Evolutionary conservation across 202 grass and related monocot genomes (phyloP).

Genomic region (Panicum hallii): DNA sequence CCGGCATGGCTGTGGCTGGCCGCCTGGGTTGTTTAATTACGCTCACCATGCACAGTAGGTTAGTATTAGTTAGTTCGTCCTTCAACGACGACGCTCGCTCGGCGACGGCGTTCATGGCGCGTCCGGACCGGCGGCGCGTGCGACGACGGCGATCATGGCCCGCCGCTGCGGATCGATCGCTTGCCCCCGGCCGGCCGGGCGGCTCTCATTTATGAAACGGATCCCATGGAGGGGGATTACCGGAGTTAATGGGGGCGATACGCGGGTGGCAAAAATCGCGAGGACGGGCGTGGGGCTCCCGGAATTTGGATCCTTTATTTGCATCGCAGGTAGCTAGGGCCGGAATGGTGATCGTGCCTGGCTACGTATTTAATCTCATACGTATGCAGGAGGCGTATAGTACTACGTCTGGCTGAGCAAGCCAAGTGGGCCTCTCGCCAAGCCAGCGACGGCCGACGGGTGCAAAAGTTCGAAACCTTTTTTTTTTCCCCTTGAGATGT

Average conservation of each 20-base stretch:
- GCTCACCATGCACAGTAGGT: no score
- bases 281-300: not conserved
- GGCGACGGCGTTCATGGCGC: not conserved
- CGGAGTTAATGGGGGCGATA: conserved; percentile 18
- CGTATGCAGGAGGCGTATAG: no score
- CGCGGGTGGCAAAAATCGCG: not conserved
- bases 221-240: not conserved
- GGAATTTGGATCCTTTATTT: not conserved
- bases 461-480: no score
- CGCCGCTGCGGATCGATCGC: not conserved
- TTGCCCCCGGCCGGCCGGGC: no score
- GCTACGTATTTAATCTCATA: no score
- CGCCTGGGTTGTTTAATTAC: not conserved
- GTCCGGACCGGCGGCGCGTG: not conserved
- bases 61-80: no score
- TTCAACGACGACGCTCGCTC: no score
- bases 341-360: not conserved
- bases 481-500: no score
- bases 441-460: no score
- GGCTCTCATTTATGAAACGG: conserved; percentile 18
- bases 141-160: not conserved
- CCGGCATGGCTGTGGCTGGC: no score
- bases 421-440: no score
- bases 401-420: no score
- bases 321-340: not conserved